These are phyloP conservation scores for Ballota nigra DNA, from an alignment of 257 asterid species.

Conservation along the genomic window DNA sequence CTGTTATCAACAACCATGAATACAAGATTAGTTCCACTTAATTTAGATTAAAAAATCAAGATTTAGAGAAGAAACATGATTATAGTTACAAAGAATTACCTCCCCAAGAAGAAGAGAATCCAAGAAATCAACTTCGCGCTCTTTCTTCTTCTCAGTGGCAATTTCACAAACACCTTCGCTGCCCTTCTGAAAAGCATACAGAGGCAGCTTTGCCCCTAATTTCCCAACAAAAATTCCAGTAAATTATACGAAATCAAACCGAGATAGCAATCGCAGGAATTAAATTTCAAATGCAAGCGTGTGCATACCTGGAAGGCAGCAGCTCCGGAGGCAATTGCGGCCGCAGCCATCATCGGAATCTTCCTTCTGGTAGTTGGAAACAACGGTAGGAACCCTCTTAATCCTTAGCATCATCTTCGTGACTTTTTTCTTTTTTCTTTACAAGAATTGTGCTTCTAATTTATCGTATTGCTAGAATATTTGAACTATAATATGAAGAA, in stretches of 20 bases:
- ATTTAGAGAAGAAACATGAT: not conserved
- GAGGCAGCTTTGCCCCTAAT: constrained; percentile 74
- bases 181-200: constrained; percentile 60
- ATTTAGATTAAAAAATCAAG: not conserved
- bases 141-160: constrained; percentile 28
- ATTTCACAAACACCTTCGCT: constrained; percentile 30
- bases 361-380: constrained; percentile 73
- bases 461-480: not conserved
- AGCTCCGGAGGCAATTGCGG: constrained; percentile 66
- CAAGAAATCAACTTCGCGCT: constrained; percentile 57
- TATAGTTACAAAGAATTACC: constrained; percentile 29
- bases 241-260: not conserved
- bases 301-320: constrained; percentile 60
- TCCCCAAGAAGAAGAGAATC: constrained; percentile 71
- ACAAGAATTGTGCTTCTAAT: not conserved
- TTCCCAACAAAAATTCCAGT: constrained; percentile 10
- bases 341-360: constrained; percentile 77
- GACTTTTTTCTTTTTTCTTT: not conserved
- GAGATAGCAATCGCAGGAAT: not conserved
- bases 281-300: not conserved
- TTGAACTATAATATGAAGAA: not conserved
- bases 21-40: not conserved
- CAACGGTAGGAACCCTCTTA: constrained; percentile 78
- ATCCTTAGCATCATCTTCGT: constrained; percentile 53
- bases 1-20: constrained; percentile 39